Base-by-base conservation (phyloP, 177 flowering plant genomes). In the Vitis hybrid region DNA sequence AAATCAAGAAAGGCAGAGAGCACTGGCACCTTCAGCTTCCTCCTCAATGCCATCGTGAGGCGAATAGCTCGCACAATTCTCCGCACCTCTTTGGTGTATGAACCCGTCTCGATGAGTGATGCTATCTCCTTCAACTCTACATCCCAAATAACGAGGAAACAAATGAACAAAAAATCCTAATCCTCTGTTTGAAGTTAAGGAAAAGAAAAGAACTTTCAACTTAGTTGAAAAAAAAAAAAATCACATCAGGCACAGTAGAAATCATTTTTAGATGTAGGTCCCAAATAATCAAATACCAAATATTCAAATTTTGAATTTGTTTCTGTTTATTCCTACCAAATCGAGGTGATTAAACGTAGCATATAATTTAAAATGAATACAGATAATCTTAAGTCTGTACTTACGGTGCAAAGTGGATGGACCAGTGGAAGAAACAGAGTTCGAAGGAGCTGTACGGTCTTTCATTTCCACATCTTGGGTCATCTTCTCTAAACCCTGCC, bases 401-500 rank as follows among this genome's bases (percentile, higher is more conserved):
- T 76, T 77, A 88, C 92, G 80, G 72, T 88, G 86, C 62, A 86
- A 65, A 56, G 80, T 74, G 15, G 89, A 69, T 0, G 84, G 81
- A 62, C 56, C 70, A 55, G 77, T 5, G 2, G 87, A 72, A 4
- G 86, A 69, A 51, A 71, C 70, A 7, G 86, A 81, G 72, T 77
- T 77, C 26, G 90, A 79, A 26, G 83, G 78, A 20, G 83, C 81
- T 6, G 83, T 79, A 22, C 65, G 81, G 63, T 88, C 89, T 65
- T 85, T 86, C 90, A 88, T 86, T 78, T 88, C 90, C 75, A 86
- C 92, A 67, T 88, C 92, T 75, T 85, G 84, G 61, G 89, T 82
- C 92, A 88, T 88, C 64, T 68, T 75, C 45, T 14, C 12, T 55
- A 26, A 56, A n/a, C 64, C 26, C 48, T 20, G 29, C 59, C 10